A percentile compares a stretch with the other conserved stretches of the same genome.
These are phyloP conservation scores for Zostera marina DNA, from an alignment of 116 monocot species.

Conservation along the genomic window DNA sequence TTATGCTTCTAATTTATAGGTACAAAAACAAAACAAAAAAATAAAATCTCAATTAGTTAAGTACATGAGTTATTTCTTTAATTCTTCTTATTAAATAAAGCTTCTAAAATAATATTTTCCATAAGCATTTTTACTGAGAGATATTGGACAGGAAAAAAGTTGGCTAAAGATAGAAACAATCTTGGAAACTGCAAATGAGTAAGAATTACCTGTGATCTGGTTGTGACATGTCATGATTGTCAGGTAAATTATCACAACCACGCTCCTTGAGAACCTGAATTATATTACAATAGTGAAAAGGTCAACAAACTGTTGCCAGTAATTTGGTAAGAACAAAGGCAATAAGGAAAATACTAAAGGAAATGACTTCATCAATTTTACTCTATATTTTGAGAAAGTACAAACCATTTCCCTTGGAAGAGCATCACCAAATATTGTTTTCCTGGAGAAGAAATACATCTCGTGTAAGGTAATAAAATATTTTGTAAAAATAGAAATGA, in stretches of 20 bases:
- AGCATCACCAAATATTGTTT: slow-evolving; percentile 69
- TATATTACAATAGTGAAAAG: not conserved
- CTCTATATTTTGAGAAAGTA: not conserved
- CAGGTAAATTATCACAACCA: slow-evolving; percentile 26
- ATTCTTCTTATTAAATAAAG: not conserved
- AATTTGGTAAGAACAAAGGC: not conserved
- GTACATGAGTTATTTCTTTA: too few species aligned
- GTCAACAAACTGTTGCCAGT: not conserved
- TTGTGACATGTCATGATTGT: slow-evolving; percentile 19
- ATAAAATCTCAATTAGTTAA: too few species aligned
- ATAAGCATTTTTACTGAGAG: not conserved
- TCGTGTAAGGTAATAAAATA: not conserved
- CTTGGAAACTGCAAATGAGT: not conserved
- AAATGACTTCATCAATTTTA: not conserved
- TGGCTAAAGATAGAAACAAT: not conserved
- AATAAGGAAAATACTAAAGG: not conserved
- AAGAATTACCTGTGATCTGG: slow-evolving; percentile 29
- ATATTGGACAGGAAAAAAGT: not conserved
- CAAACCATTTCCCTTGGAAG: slow-evolving; percentile 73
- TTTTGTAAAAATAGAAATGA: not conserved
- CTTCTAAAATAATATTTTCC: not conserved
- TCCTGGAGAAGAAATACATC: slow-evolving; percentile 19
- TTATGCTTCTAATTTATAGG: too few species aligned
- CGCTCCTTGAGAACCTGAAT: slow-evolving; percentile 82
- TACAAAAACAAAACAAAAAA: too few species aligned